These are phyloP conservation scores for Myxozyma kluyveri DNA, from an alignment of 805 yeast genomes.

Conservation along the genomic window DNA sequence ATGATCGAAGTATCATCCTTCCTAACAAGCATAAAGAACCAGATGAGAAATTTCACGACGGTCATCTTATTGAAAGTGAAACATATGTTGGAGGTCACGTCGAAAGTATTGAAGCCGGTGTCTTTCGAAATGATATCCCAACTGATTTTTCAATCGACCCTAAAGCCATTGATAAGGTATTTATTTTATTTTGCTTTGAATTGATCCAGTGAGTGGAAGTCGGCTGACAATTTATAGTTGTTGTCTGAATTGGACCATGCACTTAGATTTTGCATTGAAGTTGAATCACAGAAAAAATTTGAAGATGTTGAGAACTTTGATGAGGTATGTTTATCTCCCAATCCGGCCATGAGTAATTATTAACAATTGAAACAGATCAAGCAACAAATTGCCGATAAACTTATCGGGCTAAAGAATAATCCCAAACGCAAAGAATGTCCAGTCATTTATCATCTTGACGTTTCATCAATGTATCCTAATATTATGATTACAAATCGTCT, in stretches of 20 bases:
- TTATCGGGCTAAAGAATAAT: slow-evolving; percentile 57
- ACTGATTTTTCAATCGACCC: slow-evolving; percentile 77
- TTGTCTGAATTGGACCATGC: slow-evolving; percentile 71
- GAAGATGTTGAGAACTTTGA: slow-evolving; percentile 79
- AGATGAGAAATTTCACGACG: slow-evolving; percentile 89
- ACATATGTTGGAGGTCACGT: slow-evolving; percentile 99
- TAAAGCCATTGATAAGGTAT: slow-evolving; percentile 68
- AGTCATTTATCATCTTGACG: slow-evolving; percentile 93
- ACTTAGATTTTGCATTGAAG: slow-evolving; percentile 75
- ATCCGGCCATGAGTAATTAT: too few species aligned
- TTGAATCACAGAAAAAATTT: slow-evolving; percentile 69
- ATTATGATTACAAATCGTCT: slow-evolving; percentile 96
- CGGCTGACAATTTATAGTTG: too few species aligned
- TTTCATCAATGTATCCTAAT: slow-evolving; percentile 98
- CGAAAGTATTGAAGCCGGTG: slow-evolving; percentile 96
- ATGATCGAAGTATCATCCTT: slow-evolving; percentile 65
- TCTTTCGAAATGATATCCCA: slow-evolving; percentile 83
- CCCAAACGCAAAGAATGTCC: slow-evolving; percentile 77
- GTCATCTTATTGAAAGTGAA: slow-evolving; percentile 89
- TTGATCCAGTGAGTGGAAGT: neutral
- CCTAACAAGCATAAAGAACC: slow-evolving; percentile 96
- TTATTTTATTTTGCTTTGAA: neutral
- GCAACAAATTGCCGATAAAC: slow-evolving; percentile 52
- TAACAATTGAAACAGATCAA: slow-evolving; percentile 8
- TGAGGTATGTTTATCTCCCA: slow-evolving; percentile 46